A percentile compares a stretch with the other conserved stretches of the same genome.
These are phyloP conservation scores for Isoetes engelmannii DNA, from an alignment of 83 land plant species.

Conservation along the genomic window DNA sequence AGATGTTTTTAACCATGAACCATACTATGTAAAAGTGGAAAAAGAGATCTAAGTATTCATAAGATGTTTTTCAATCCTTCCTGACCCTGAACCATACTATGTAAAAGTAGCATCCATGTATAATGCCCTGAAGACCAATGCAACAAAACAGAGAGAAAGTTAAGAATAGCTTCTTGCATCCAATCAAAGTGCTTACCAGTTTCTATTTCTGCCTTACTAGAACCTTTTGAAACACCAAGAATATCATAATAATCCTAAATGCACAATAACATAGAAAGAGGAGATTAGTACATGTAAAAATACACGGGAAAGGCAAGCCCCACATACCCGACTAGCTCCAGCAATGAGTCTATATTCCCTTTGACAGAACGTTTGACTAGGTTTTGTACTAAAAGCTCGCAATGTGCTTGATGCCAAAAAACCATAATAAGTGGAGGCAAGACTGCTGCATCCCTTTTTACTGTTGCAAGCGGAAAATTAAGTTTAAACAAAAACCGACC, in stretches of 20 bases:
- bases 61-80: background rate
- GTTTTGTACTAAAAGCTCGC: no score
- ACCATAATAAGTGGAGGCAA: no score
- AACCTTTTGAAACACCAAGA: constrained; percentile 73
- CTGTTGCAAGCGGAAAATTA: no score
- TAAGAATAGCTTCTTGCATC: background rate
- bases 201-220: constrained; percentile 83
- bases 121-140: background rate
- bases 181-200: constrained; percentile 40
- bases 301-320: no score
- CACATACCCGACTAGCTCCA: no score
- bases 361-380: no score
- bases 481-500: no score
- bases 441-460: no score
- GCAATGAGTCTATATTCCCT: no score
- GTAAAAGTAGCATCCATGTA: background rate
- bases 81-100: background rate
- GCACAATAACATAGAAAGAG: no score
- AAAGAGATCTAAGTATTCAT: background rate
- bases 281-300: no score
- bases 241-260: constrained; percentile 53
- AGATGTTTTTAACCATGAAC: background rate
- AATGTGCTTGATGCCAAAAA: no score
- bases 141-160: background rate
- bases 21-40: background rate